Evolutionary conservation across 352 stramenopile genomes (phyloP), one percentile per base, ranked within the genome.

Genomic region (Aphanomyces euteiches): DNA sequence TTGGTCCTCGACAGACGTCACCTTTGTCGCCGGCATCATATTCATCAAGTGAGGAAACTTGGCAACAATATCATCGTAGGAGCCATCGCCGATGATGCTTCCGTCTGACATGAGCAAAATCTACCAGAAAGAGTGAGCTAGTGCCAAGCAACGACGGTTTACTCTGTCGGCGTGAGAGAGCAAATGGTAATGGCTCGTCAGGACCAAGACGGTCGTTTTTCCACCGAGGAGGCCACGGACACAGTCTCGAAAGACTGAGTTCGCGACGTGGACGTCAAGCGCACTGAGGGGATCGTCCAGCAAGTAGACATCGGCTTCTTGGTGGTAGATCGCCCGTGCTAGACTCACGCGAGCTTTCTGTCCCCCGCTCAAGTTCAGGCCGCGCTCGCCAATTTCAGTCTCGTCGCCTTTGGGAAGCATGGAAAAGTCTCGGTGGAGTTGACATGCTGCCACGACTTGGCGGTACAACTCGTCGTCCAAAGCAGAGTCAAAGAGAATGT

Each of bases 211-310:
- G 1, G 97, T 83, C 8, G 89, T 96, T 70, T 93, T 93, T 73
- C 85, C 77, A 73, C 91, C 78, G 19, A 90, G 76, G 19, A 96
- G 78, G 47, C 78, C 78, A 72, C 88, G 84, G 73, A 99, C 97
- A 70, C 93, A 98, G 54, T 98, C 74, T 7, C 88, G 75, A 72
- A 99, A 99, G 37, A 99, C 88, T 72, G 98, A 89, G 66, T 87
- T 87, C 12, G 89, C 96, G 5, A 99, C 96, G 74, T 99, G 94
- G 56, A 90, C 96, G 79, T 99, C 97, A 0, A 99, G 96, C 5
- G 97, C 97, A 28, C 87, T 93, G 15, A 99, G 77, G 40, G 96
- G 89, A 74, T 99, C 96, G 73, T 99, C 97, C 19, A 99, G 78
- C 15, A 99, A 68, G 76, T 97, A 98, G 48, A 99, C 87, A 67